Percentiles rank a stretch among this genome's conserved stretches.
Evolutionary conservation across 2,329 filamentous ascomycete genomes (phyloP).

Genomic region (Diplodia sapinea): DNA sequence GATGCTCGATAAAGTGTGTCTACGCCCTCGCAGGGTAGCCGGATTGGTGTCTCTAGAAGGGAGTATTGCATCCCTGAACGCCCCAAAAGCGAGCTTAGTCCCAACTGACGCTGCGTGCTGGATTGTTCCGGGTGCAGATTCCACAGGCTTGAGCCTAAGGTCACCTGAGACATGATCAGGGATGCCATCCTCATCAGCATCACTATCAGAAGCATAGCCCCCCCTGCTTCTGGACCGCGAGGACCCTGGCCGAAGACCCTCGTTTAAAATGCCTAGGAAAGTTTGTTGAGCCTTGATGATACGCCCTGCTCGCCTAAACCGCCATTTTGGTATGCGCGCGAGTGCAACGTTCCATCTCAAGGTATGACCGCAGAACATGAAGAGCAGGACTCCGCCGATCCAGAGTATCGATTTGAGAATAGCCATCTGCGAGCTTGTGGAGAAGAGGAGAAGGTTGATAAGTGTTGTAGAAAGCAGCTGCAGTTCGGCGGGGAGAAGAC

Average conservation of each 20-base stretch:
- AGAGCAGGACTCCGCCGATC: slow-evolving; percentile 73
- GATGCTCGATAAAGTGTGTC: slow-evolving; percentile 43
- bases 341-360: slow-evolving; percentile 84
- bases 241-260: slow-evolving; percentile 39
- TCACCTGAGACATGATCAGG: slow-evolving; percentile 10
- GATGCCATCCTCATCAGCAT: slow-evolving; percentile 54
- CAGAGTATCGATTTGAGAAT: slow-evolving; percentile 55
- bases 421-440: slow-evolving; percentile 63
- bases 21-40: slow-evolving; percentile 34
- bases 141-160: slow-evolving; percentile 23
- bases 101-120: slow-evolving; percentile 4
- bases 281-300: slow-evolving; percentile 51
- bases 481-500: slow-evolving; percentile 83
- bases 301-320: slow-evolving; percentile 68
- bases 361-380: slow-evolving; percentile 74
- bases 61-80: slow-evolving; percentile 14
- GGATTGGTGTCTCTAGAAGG: slow-evolving; percentile 11
- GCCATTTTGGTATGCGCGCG: slow-evolving; percentile 89
- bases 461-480: slow-evolving; percentile 83
- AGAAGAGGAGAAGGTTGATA: slow-evolving; percentile 79
- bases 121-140: slow-evolving; percentile 20
- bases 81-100: slow-evolving; percentile 6
- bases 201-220: slow-evolving; percentile 46
- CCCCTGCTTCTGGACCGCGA: slow-evolving; percentile 6
- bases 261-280: slow-evolving; percentile 50